Evolutionary conservation across 1,284 basidiomycete genomes (phyloP).

Genomic region (Heliocybe sulcata): DNA sequence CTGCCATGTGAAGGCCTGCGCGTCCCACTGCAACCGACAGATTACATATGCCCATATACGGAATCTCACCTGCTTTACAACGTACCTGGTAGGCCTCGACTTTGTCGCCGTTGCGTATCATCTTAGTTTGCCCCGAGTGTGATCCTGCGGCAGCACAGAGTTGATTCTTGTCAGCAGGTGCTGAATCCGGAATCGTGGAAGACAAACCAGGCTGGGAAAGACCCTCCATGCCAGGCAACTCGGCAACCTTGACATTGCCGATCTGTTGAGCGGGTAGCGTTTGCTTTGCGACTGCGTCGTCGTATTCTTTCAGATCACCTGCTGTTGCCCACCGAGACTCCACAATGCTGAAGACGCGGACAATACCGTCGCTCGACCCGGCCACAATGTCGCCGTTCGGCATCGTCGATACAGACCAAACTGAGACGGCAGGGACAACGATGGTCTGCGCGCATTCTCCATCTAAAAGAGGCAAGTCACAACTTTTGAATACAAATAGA

Average conservation of each 20-base stretch:
- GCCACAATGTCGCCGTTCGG: constrained; percentile 88
- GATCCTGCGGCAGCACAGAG: constrained; percentile 48
- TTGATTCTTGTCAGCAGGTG: constrained; percentile 3
- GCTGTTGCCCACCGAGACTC: constrained; percentile 71
- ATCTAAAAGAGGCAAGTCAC: constrained; percentile 32
- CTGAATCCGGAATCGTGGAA: not conserved
- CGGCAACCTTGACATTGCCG: constrained; percentile 87
- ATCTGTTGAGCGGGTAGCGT: constrained; percentile 74
- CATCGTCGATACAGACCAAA: constrained; percentile 86
- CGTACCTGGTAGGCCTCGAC: constrained; percentile 86
- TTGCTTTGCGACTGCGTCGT: constrained; percentile 66
- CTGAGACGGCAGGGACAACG: constrained; percentile 87
- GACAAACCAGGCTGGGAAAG: constrained; percentile 61
- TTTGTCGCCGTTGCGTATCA: constrained; percentile 73
- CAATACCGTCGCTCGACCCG: constrained; percentile 81
- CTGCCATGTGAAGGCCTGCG: constrained; percentile 65
- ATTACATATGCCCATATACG: not conserved
- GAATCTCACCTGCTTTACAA: constrained; percentile 2
- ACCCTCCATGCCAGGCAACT: constrained; percentile 82
- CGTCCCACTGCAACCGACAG: constrained; percentile 63
- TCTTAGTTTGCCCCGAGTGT: constrained; percentile 89
- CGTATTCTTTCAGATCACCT: constrained; percentile 62
- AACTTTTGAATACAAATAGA: constrained; percentile 3
- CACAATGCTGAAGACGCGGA: constrained; percentile 82
- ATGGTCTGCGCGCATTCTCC: constrained; percentile 83